A percentile compares a stretch with the other conserved stretches of the same genome.
phyloP scores from a whole-genome alignment of 2,329 filamentous ascomycete genomes.

The Tolypocladium tropicale region DNA sequence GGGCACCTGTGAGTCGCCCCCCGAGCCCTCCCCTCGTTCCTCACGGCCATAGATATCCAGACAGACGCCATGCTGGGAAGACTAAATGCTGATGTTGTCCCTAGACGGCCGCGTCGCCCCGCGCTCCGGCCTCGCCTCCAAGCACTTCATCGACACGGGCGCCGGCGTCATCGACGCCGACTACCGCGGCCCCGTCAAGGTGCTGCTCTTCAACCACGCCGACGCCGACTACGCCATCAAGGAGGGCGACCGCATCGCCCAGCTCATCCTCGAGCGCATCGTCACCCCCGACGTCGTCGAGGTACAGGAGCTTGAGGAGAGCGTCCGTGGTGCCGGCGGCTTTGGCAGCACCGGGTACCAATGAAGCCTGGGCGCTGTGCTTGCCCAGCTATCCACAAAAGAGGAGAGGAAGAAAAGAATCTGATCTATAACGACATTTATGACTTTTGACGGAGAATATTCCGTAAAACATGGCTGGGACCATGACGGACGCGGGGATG shows the following conservation, averaged over 20 bases:
- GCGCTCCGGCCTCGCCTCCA: constrained; percentile 80
- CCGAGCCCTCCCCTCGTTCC: too few relatives aligned
- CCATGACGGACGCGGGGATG: not conserved
- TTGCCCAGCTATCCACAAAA: too few relatives aligned
- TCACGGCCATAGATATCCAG: too few relatives aligned
- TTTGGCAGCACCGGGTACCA: constrained; percentile 73
- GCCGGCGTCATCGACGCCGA: constrained; percentile 97
- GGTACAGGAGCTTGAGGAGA: constrained; percentile 80
- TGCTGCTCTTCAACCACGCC: constrained; percentile 86
- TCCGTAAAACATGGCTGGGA: not conserved
- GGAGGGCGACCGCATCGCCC: constrained; percentile 83
- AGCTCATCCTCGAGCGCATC: constrained; percentile 89
- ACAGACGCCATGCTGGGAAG: not conserved
- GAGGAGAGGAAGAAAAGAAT: not conserved
- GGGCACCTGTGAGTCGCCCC: constrained; percentile 72
- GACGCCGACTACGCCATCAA: constrained; percentile 73
- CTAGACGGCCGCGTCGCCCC: constrained; percentile 82
- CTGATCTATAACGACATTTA: not conserved
- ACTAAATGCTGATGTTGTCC: not conserved
- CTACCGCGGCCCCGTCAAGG: constrained; percentile 88
- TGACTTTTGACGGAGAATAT: not conserved
- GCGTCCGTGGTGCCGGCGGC: constrained; percentile 78
- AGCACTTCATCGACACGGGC: constrained; percentile 93
- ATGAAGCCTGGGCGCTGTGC: not conserved
- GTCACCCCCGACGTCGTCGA: constrained; percentile 88